Conservation (phyloP, 2,329 filamentous ascomycete species). For the Setomelanomma holmii region DNA sequence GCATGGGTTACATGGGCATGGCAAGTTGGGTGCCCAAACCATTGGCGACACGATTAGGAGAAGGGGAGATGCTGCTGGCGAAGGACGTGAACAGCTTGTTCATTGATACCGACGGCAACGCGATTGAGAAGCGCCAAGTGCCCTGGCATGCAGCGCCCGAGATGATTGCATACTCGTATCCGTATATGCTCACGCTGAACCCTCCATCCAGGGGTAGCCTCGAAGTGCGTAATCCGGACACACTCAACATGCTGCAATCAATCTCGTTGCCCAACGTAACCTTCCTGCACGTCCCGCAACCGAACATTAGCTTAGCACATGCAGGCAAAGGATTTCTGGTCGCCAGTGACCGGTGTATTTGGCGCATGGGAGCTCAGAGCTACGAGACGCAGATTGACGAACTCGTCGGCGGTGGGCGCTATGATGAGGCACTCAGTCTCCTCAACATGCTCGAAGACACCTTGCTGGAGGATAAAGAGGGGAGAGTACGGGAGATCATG, state of each 20-base stretch:
- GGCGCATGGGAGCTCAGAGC: conserved; percentile 93
- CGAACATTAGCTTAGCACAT: conserved; percentile 92
- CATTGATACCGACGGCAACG: conserved; percentile 81
- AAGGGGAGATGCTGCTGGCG: conserved; percentile 89
- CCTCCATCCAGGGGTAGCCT: conserved; percentile 81
- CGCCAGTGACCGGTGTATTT: conserved; percentile 87
- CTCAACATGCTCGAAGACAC: conserved; percentile 92
- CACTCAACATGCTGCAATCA: conserved; percentile 85
- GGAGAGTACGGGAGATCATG: conserved; percentile 82
- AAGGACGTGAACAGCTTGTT: conserved; percentile 97
- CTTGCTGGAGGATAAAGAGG: conserved; percentile 80
- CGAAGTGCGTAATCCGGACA: conserved; percentile 92
- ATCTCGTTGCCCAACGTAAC: conserved; percentile 82
- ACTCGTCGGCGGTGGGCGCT: conserved; percentile 73
- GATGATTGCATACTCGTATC: conserved; percentile 93
- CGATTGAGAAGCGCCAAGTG: conserved; percentile 84
- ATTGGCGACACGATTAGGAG: conserved; percentile 79
- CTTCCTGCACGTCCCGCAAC: conserved; percentile 88
- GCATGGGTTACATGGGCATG: conserved; percentile 97
- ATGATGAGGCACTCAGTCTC: conserved; percentile 92
- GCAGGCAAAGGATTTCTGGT: conserved; percentile 96
- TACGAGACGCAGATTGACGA: conserved; percentile 91
- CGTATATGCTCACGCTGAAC: conserved; percentile 89
- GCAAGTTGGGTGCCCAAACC: conserved; percentile 91
- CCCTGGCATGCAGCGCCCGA: conserved; percentile 90